Percentiles rank a stretch among this genome's conserved stretches.
Evolutionary conservation across 2,329 filamentous ascomycete species (phyloP).

Genomic region (Fusarium pilosicola): DNA sequence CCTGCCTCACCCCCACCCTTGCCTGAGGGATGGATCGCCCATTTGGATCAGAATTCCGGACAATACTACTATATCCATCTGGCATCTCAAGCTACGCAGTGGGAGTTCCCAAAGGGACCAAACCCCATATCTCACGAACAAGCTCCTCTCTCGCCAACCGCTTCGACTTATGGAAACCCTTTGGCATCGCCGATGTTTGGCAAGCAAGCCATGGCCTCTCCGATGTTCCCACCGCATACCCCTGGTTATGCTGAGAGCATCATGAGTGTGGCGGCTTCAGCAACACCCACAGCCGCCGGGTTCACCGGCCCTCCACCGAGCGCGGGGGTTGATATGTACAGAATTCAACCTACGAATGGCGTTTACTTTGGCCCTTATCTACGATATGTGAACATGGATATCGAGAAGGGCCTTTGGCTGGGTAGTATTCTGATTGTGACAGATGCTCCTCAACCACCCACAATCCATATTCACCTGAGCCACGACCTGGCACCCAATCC

Average conservation of each 20-base stretch:
- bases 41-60: constrained; percentile 92
- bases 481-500: constrained; percentile 92
- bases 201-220: constrained; percentile 71
- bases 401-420: constrained; percentile 89
- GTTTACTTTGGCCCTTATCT: constrained; percentile 98
- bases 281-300: constrained; percentile 80
- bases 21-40: constrained; percentile 98
- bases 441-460: constrained; percentile 90
- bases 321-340: constrained; percentile 93
- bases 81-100: constrained; percentile 93
- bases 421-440: constrained; percentile 95
- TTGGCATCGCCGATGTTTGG: constrained; percentile 75
- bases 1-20: constrained; percentile 90
- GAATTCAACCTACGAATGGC: constrained; percentile 90
- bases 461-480: constrained; percentile 94
- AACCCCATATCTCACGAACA: constrained; percentile 88
- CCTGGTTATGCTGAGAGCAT: constrained; percentile 88
- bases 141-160: constrained; percentile 82
- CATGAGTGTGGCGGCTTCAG: constrained; percentile 79
- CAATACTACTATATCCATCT: constrained; percentile 99
- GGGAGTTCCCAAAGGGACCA: constrained; percentile 97
- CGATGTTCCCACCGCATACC: constrained; percentile 83
- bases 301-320: constrained; percentile 90
- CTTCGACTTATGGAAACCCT: constrained; percentile 79
- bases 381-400: constrained; percentile 95